Evolutionary conservation across 176 grass and related monocot species (phyloP), one percentile per base, ranked within the genome.

Genomic region (Rhipidocladum racemiflorum): DNA sequence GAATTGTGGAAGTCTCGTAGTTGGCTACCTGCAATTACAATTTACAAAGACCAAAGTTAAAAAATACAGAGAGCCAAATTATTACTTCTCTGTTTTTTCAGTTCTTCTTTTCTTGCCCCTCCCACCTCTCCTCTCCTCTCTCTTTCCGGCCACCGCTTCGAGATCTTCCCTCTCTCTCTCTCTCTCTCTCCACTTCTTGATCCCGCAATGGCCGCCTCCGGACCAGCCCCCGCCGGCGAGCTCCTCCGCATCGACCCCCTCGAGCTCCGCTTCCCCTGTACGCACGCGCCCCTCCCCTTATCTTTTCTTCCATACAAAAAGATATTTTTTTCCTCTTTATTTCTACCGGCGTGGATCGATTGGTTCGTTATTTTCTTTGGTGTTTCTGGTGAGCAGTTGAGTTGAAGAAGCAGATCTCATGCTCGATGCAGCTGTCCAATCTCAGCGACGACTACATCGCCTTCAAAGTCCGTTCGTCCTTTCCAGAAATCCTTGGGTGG

Each of bases 351-450:
- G 28, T 46, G 80, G 68, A 84, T 85, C 39, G 85, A 80, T 82
- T 44, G 7, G 70, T 32, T 85, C 16, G 8, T 88, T 46, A 68
- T 78, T 53, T 53, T 85, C 5, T 30, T 17, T 79, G 38, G 8
- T 83, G 6, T 73, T 71, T 85, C n/a, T 63, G 40, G 69, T 76
- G 27, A 16, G 86, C 84, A 97, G 93, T 97, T 59, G 93, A 93
- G 80, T 80, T 97, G 83, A 90, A 93, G 80, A 93, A 89, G 89
- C 90, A 92, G 85, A 90, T 92, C 72, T 93, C 93, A 53, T 93
- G 90, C 86, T 89, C 88, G 54, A 71, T 97, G 78, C 93, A 97
- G 79, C 88, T 97, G 14, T 91, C 83, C 44, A 97, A 97, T 77
- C 91, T 80, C 79, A 89, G 86, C 55, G 40, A 87, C 64, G 86